phyloP scores from a whole-genome alignment of 345 rosid genomes.

The Eucalyptus pauciflora region DNA sequence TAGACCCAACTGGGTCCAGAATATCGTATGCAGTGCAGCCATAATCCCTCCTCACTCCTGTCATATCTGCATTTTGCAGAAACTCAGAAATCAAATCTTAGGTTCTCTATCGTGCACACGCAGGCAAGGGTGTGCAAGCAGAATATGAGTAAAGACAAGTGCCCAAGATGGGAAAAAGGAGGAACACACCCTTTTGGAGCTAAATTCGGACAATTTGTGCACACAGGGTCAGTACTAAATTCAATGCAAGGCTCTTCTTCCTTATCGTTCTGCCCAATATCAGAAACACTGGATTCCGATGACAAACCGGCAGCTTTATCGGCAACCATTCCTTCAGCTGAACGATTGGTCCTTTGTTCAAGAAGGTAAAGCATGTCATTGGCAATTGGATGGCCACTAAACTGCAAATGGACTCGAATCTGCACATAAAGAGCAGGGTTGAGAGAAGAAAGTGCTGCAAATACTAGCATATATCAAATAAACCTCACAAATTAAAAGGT shows the following conservation, averaged over 20 bases:
- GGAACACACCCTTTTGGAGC: slow-evolving; percentile 63
- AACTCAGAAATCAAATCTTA: not conserved
- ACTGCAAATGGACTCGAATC: slow-evolving; percentile 92
- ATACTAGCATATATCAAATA: not conserved
- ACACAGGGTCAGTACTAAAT: slow-evolving; percentile 73
- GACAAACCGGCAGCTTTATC: slow-evolving; percentile 38
- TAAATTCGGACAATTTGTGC: slow-evolving; percentile 66
- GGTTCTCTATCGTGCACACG: not conserved
- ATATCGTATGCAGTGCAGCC: slow-evolving; percentile 71
- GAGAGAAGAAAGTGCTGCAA: not conserved
- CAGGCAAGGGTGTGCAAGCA: not conserved
- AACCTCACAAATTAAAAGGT: not conserved
- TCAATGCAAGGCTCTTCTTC: slow-evolving; percentile 29
- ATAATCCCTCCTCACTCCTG: slow-evolving; percentile 57
- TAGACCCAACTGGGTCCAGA: slow-evolving; percentile 72
- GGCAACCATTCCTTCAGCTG: slow-evolving; percentile 28
- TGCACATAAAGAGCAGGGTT: slow-evolving; percentile 2
- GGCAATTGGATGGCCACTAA: slow-evolving; percentile 78
- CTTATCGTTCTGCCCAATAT: not conserved
- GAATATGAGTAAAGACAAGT: not conserved
- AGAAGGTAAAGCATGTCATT: slow-evolving; percentile 77
- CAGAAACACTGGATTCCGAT: not conserved
- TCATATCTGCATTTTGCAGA: slow-evolving; percentile 30
- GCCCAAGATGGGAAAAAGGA: not conserved
- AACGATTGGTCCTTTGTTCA: slow-evolving; percentile 18